phyloP scores from a whole-genome alignment of 495 filamentous ascomycete species.

The Penicillium cataractarum region DNA sequence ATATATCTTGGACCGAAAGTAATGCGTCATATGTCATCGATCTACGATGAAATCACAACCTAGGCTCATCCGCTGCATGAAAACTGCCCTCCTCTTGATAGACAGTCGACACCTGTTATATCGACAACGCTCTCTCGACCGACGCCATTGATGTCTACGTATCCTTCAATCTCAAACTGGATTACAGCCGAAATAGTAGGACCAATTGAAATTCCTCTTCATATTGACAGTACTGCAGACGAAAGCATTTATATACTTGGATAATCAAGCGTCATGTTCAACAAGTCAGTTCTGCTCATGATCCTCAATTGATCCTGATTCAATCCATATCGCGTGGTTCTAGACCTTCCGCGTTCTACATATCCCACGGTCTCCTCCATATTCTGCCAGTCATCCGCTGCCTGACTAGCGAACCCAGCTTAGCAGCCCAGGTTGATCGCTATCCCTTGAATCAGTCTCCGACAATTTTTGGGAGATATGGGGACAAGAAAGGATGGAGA shows the following conservation, averaged over 20 bases:
- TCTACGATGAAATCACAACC: neutral
- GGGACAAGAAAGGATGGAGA: neutral
- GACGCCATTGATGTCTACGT: neutral
- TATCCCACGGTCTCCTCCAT: neutral
- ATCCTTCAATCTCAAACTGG: neutral
- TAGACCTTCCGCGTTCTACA: neutral
- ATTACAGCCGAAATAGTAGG: neutral
- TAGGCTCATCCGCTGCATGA: neutral
- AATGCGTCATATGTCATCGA: neutral
- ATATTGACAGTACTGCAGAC: neutral
- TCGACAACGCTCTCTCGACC: neutral
- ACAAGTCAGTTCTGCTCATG: neutral
- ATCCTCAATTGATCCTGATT: neutral
- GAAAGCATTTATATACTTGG: neutral
- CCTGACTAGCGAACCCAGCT: neutral
- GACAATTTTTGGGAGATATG: neutral
- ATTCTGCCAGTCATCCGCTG: neutral
- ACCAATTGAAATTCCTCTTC: neutral
- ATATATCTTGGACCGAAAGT: slow-evolving; percentile 43
- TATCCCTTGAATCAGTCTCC: slow-evolving; percentile 18
- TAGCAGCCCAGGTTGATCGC: slow-evolving; percentile 33
- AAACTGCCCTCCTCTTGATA: neutral
- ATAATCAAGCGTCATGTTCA: neutral
- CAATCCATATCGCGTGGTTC: neutral
- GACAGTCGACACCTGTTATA: neutral